A percentile compares a stretch with the other conserved stretches of the same genome.
phyloP scores from a whole-genome alignment of 495 filamentous ascomycete genomes.

The Annulohypoxylon maeteangense region DNA sequence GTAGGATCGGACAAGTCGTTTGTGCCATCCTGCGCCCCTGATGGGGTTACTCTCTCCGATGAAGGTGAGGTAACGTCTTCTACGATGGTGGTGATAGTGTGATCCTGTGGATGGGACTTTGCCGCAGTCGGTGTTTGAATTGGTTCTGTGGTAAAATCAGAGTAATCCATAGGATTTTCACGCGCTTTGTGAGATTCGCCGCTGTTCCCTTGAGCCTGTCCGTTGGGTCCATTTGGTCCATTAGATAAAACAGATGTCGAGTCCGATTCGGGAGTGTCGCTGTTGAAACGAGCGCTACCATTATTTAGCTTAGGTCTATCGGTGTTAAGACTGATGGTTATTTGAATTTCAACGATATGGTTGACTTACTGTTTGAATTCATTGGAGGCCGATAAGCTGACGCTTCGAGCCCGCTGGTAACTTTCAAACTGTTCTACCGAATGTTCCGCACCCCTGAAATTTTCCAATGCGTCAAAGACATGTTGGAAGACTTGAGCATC shows the following conservation, averaged over 20 bases:
- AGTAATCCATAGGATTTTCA: constrained; percentile 22
- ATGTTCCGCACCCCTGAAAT: constrained; percentile 64
- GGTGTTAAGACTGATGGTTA: not conserved
- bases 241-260: constrained; percentile 38
- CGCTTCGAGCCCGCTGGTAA: constrained; percentile 53
- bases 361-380: constrained; percentile 43
- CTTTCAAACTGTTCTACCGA: constrained; percentile 63
- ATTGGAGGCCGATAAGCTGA: constrained; percentile 46
- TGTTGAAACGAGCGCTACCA: constrained; percentile 37
- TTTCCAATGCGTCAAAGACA: constrained; percentile 86
- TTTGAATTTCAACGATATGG: constrained; percentile 31
- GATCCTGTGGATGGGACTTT: constrained; percentile 23
- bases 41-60: constrained; percentile 14
- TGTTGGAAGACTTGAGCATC: constrained; percentile 86
- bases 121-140: not conserved
- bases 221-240: constrained; percentile 31
- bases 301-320: constrained; percentile 24
- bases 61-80: constrained; percentile 22
- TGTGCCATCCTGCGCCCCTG: constrained; percentile 13
- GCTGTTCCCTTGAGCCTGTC: constrained; percentile 12
- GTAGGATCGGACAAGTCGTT: constrained; percentile 15
- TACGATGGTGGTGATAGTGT: constrained; percentile 32
- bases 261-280: constrained; percentile 44
- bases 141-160: constrained; percentile 10
- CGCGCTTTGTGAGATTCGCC: constrained; percentile 28